Percentiles rank a stretch among this genome's conserved stretches.
Conservation (phyloP, 2,329 filamentous ascomycete genomes). For the Nectriaceae sp. region DNA sequence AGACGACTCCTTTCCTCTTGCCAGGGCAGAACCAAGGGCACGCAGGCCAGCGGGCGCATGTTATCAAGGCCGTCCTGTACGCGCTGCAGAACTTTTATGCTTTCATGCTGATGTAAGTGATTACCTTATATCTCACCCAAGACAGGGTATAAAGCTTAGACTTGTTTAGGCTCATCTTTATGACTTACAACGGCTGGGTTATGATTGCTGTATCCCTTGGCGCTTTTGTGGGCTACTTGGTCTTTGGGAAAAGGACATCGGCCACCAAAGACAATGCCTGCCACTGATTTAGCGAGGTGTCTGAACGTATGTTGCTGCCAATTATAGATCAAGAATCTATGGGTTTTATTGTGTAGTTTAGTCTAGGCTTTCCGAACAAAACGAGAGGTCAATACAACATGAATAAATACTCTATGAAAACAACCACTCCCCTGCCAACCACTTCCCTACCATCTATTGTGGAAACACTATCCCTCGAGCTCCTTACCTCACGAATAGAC, state of each 20-base stretch:
- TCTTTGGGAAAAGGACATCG: conserved; percentile 72
- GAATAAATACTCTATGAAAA: too few species aligned
- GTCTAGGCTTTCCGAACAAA: too few species aligned
- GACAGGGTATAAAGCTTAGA: too few species aligned
- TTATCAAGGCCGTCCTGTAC: conserved; percentile 83
- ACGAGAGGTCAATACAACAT: too few species aligned
- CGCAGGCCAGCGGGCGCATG: conserved; percentile 67
- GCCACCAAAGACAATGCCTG: conserved; percentile 87
- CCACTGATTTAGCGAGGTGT: conserved; percentile 71
- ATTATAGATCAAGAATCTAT: too few species aligned
- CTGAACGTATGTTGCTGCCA: too few species aligned
- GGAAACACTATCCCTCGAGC: too few species aligned
- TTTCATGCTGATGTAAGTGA: conserved; percentile 95
- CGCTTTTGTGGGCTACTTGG: conserved; percentile 83
- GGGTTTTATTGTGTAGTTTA: too few species aligned
- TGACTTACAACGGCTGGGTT: conserved; percentile 99
- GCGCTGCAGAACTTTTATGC: conserved; percentile 96
- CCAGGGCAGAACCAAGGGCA: conserved; percentile 71
- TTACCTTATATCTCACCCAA: neutral
- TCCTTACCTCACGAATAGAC: too few species aligned
- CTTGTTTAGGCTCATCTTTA: conserved; percentile 83
- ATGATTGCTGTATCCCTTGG: conserved; percentile 91
- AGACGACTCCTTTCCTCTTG: conserved; percentile 63
- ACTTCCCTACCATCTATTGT: too few species aligned
- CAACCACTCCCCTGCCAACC: too few species aligned